Evolutionary conservation across 2,329 filamentous ascomycete genomes (phyloP), one percentile per base, ranked within the genome.

Genomic region (Pochonia chlamydosporia): DNA sequence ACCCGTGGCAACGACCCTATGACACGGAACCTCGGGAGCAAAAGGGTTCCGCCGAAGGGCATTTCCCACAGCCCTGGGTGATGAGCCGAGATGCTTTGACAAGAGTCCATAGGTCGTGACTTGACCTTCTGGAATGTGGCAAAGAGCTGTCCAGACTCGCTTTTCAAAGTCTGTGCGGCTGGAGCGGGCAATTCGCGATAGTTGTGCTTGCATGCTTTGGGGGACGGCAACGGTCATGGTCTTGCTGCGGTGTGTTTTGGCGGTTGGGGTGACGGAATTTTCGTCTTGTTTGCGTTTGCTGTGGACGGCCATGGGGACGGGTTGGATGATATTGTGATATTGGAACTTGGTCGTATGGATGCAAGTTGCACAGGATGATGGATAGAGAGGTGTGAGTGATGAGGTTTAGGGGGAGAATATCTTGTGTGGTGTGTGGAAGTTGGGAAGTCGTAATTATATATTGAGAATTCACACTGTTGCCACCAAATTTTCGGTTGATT

Each of bases 21-120:
- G 89, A 52, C 89, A 95, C 1, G 89, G 89, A 4, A 92, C 85
- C 28, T 80, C 76, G 0, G 89, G 89, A 13, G 89, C 89, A 58
- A 92, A 95, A 0, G 89, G 89, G 61, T 95, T 95, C 9, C 76
- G 72, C 16, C 85, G 78, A 59, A 95, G 72, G 2, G 87, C 87
- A 49, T 87, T 89, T 14, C 88, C 88, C 5, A 93, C 80, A 0
- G 88, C 88, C 36, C 88, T 75, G 2, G 88, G 85, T 3, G 85
- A 88, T 20, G 86, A 89, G 10, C 71, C 64, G 14, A 92, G 74
- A 49, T 85, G 77, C 8, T 73, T 73, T 0, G 89, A 81, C 45
- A 95, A 71, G 2, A 84, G 73, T 3, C 79, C 84, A 67, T 96
- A 95, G 0, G 89, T 92, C 1, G 86, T 89, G 59, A 90, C 85